phyloP scores from a whole-genome alignment of 2,329 filamentous ascomycete genomes.

The Clonostachys rhizophaga region DNA sequence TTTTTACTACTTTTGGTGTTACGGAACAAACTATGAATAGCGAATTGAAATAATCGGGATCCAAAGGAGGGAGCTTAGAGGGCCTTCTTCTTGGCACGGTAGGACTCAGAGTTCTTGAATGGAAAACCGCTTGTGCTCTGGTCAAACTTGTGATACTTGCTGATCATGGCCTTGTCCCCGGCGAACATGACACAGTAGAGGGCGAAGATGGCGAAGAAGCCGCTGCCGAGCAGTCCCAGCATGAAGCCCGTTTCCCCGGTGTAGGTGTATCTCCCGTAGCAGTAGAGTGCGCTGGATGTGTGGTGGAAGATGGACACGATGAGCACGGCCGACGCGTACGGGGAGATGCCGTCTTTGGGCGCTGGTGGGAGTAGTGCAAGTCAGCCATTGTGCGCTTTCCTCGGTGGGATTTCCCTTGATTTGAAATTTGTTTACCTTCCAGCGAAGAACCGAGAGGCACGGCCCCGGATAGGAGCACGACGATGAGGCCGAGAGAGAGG shows the following conservation, averaged over 20 bases:
- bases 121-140: conserved; percentile 32
- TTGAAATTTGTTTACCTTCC: conserved; percentile 20
- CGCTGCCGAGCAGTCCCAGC: conserved; percentile 54
- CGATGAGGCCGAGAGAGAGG: conserved; percentile 57
- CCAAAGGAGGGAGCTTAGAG: conserved; percentile 9
- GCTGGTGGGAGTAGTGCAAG: conserved; percentile 5
- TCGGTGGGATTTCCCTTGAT: background rate
- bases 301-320: conserved; percentile 66
- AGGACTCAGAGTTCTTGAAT: conserved; percentile 28
- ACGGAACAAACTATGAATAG: too few species aligned
- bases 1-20: too few species aligned
- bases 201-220: conserved; percentile 52
- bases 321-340: conserved; percentile 62
- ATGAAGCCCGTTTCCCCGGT: conserved; percentile 52
- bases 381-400: too few species aligned
- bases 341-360: conserved; percentile 40
- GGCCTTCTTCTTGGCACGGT: conserved; percentile 29
- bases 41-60: too few species aligned
- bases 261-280: conserved; percentile 62
- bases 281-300: conserved; percentile 54
- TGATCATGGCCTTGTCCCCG: conserved; percentile 27
- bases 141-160: conserved; percentile 26
- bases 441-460: conserved; percentile 56
- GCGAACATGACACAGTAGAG: conserved; percentile 27
- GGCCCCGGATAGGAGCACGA: conserved; percentile 65